Evolutionary conservation across 371 early-diverging fungal genomes (phyloP), one percentile per base, ranked within the genome.

Genomic region (Dinochytrium kinnereticum): DNA sequence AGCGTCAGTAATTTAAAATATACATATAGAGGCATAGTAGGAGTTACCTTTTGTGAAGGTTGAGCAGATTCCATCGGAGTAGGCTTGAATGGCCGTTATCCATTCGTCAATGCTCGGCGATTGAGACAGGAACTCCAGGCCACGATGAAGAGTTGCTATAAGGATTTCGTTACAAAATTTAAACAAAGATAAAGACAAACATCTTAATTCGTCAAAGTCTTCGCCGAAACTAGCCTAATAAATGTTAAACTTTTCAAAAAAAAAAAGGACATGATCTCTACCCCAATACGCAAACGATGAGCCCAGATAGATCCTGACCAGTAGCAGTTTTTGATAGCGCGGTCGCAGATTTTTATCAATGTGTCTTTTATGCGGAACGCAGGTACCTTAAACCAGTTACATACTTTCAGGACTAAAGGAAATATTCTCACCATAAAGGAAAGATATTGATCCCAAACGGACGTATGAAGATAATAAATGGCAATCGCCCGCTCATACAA

Each of bases 361-460:
- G 75, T 71, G 5, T 36, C 33, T 28, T 51, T 28, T 31, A 75
- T 78, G 2, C 59, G 64, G 36, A 24, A 79, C 3, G 34, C 24
- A 10, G 57, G 7, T 10, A 55, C 57, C 81, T 34, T 59, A n/a
- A n/a, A n/a, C n/a, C n/a, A 61, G 64, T 85, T 85, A 76, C 82
- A 65, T 64, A 33, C 36, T 5, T 13, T 30, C 13, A 15, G 33
- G 31, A 31, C 26, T 28, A 38, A 21, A 57, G 28, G 68, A 65
- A 59, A 50, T 17, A n/a, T 38, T 17, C 81, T 69, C 74, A 86
- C 89, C 76, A 89, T 65, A 68, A 85, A 91, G 0, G 81, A 31
- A 24, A 92, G 76, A 70, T 92, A 94, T n/a, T 88, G 84, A 33
- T 91, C 87, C 94, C 94, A 94, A 17, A 90, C 72, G 0, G 69